A percentile compares a stretch with the other conserved stretches of the same genome.
phyloP scores from a whole-genome alignment of 805 yeast species.

The Starmerella sirachaensis region DNA sequence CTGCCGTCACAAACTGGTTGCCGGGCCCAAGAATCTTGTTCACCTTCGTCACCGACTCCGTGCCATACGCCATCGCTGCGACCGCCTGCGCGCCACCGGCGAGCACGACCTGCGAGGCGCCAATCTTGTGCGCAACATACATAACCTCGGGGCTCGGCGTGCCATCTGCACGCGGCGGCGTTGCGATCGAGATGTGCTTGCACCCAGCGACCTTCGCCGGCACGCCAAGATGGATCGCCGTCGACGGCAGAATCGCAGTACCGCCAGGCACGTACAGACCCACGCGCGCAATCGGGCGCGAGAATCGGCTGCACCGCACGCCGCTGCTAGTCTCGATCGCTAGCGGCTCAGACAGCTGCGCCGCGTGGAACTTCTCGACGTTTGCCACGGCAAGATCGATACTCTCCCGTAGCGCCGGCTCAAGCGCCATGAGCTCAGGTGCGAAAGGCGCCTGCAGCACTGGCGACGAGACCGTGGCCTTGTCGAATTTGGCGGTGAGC shows the following conservation, averaged over 20 bases:
- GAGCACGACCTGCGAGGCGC: slow-evolving; percentile 76
- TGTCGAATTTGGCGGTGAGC: slow-evolving; percentile 82
- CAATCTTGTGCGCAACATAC: slow-evolving; percentile 91
- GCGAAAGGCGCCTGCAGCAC: slow-evolving; percentile 83
- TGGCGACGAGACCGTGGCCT: slow-evolving; percentile 59
- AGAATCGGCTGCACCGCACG: slow-evolving; percentile 84
- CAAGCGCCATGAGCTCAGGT: slow-evolving; percentile 55
- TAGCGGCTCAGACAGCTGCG: slow-evolving; percentile 63
- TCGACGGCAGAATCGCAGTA: slow-evolving; percentile 94
- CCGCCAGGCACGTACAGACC: slow-evolving; percentile 98
- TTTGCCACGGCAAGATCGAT: slow-evolving; percentile 82
- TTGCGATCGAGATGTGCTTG: slow-evolving; percentile 78
- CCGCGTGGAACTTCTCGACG: slow-evolving; percentile 84
- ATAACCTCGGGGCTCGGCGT: slow-evolving; percentile 92
- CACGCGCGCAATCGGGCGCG: slow-evolving; percentile 87
- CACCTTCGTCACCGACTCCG: slow-evolving; percentile 80
- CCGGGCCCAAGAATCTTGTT: slow-evolving; percentile 98
- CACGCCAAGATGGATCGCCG: slow-evolving; percentile 95
- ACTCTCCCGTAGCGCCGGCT: slow-evolving; percentile 66
- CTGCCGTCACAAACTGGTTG: slow-evolving; percentile 97
- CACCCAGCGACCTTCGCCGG: slow-evolving; percentile 98
- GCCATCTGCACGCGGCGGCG: slow-evolving; percentile 93
- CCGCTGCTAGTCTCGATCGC: slow-evolving; percentile 90
- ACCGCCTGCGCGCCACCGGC: slow-evolving; percentile 99
- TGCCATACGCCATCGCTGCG: slow-evolving; percentile 98